Base-by-base conservation (phyloP, 73 alveolate genomes). In the Blepharisma stoltei region DNA sequence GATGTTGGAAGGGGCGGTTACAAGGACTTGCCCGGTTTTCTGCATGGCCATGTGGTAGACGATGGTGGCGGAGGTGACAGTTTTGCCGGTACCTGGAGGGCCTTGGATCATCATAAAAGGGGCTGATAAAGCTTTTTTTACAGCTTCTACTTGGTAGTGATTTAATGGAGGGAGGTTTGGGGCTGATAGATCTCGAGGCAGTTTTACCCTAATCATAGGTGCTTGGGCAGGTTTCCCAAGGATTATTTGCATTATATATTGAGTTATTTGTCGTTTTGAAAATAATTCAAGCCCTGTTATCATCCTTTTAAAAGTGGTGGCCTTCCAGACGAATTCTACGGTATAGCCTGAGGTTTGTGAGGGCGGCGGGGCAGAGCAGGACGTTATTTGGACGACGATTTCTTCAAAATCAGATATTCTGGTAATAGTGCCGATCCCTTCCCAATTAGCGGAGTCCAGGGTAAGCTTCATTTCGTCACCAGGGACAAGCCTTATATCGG, bases 71-170 rank as follows among this genome's bases (percentile, higher is more conserved):
- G 99, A 91, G 25, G 99, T 97, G 45, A 97, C 99, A 11, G 99
- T 98, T 86, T 98, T 98, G 47, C 99, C 99, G 21, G 99, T 98
- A 1, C 96, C 96, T 45, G 99, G 99, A 44, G 99, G 99, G 5
- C 99, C 99, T 88, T 98, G 96, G 77, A 98, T 98, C 80, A 98
- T 90, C 87, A 97, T 93, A 45, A 98, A 80, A 2, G 99, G 99
- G 5, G 96, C 70, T 53, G 90, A 71, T 67, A 93, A 54, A 67
- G 93, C 86, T 53, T 79, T 78, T 44, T 81, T 83, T 25, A 83
- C 87, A 0, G 86, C 91, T 18, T 69, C 77, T 53, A 69, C 91
- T 83, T 83, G 88, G 82, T 93, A 97, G 48, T 89, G 97, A 88
- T 98, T 98, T 67, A 98, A 79, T 80, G 90, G 95, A 5, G 99